Conservation (phyloP, 129 eudicot species). For the Flaveria brownii region DNA sequence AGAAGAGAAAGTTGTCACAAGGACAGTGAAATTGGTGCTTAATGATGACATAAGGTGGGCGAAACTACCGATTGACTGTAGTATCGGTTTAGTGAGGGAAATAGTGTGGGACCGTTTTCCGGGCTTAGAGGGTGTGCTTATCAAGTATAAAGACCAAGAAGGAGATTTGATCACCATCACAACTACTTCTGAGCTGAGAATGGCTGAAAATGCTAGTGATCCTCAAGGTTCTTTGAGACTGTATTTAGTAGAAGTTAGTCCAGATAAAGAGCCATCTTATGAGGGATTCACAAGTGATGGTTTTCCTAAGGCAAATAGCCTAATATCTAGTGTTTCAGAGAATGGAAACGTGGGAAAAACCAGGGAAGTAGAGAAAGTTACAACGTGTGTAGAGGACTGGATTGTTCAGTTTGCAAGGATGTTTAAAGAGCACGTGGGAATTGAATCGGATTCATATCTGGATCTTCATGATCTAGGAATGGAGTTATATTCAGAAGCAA, state of each 20-base stretch:
- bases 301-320: constrained; percentile 32
- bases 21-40: constrained; percentile 72
- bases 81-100: constrained; percentile 70
- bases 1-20: constrained; percentile 59
- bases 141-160: constrained; percentile 84
- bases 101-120: constrained; percentile 83
- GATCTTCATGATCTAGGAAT: constrained; percentile 88
- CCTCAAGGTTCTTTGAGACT: constrained; percentile 67
- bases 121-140: constrained; percentile 73
- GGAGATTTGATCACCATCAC: constrained; percentile 95
- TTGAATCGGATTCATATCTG: constrained; percentile 82
- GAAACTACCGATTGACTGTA: constrained; percentile 60
- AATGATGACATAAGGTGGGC: constrained; percentile 93
- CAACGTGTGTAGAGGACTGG: constrained; percentile 77
- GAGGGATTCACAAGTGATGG: constrained; percentile 43
- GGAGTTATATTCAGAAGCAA: constrained; percentile 87
- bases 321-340: constrained; percentile 35
- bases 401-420: constrained; percentile 80
- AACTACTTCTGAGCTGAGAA: constrained; percentile 76
- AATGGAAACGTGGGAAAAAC: constrained; percentile 37
- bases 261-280: constrained; percentile 75
- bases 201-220: constrained; percentile 64
- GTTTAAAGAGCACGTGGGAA: constrained; percentile 88
- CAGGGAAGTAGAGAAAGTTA: constrained; percentile 40
- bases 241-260: constrained; percentile 69